These are phyloP conservation scores for Silene noctiflora DNA, from an alignment of 179 eudicot species.

Conservation along the genomic window DNA sequence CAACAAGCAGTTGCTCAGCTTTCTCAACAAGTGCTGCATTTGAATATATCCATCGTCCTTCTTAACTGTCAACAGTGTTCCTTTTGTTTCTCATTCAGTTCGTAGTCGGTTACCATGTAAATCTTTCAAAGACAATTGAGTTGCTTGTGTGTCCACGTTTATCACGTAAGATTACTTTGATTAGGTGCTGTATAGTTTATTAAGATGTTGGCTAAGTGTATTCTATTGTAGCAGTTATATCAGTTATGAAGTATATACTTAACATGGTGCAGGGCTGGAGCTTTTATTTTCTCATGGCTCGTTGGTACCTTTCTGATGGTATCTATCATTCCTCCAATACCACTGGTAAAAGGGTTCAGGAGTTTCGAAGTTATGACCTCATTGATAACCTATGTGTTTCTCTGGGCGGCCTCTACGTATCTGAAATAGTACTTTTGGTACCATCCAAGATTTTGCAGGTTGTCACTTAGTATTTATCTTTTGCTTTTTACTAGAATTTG, in stretches of 20 bases:
- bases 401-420: slow-evolving; percentile 88
- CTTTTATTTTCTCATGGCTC: slow-evolving; percentile 80
- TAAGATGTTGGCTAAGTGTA: background rate
- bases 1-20: background rate
- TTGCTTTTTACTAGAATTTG: background rate
- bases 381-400: slow-evolving; percentile 67
- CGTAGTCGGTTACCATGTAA: background rate
- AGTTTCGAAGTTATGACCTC: slow-evolving; percentile 92
- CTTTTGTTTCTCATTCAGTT: background rate
- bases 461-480: slow-evolving; percentile 2
- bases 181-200: background rate
- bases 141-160: background rate
- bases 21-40: background rate
- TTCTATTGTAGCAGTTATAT: background rate
- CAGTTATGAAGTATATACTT: slow-evolving; percentile 12
- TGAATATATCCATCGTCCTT: background rate
- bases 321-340: slow-evolving; percentile 87
- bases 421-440: slow-evolving; percentile 38
- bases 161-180: background rate
- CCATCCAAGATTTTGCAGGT: slow-evolving; percentile 21
- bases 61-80: background rate
- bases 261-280: slow-evolving; percentile 70
- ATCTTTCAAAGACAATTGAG: background rate
- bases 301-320: slow-evolving; percentile 94
- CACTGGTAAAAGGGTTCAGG: slow-evolving; percentile 74